A percentile compares a stretch with the other conserved stretches of the same genome.
Conservation (phyloP, 2,329 filamentous ascomycete species). For the Fusarium newnesense region DNA sequence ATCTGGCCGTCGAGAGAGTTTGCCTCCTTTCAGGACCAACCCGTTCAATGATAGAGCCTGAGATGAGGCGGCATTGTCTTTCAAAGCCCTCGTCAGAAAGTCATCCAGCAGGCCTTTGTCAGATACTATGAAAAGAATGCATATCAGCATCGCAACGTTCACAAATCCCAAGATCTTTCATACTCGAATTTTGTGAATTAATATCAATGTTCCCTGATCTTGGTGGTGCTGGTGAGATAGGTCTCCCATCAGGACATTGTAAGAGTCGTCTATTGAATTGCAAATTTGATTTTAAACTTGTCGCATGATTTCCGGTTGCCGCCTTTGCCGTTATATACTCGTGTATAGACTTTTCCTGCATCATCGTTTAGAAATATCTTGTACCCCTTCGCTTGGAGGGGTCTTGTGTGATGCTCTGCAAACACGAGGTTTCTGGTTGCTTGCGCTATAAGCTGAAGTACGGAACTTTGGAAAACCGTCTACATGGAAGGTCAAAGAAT, state of each 20-base stretch:
- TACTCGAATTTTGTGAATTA: no score
- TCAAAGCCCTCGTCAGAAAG: neutral
- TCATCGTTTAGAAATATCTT: no score
- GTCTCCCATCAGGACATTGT: neutral
- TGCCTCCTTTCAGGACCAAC: fast-evolving
- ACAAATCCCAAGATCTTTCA: no score
- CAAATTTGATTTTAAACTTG: fast-evolving
- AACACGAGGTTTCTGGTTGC: no score
- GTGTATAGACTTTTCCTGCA: no score
- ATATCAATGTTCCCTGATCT: fast-evolving
- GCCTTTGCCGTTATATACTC: neutral
- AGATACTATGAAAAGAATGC: neutral
- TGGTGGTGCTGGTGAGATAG: neutral
- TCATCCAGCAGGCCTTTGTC: neutral
- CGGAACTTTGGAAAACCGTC: no score
- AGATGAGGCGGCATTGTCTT: neutral
- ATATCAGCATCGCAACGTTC: no score
- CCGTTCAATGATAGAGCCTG: neutral
- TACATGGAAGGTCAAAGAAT: no score
- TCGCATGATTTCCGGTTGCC: fast-evolving
- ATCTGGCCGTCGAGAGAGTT: neutral
- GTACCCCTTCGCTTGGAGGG: no score
- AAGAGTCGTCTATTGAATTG: fast-evolving
- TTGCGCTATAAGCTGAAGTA: no score
- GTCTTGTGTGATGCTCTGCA: no score